Percentiles rank a stretch among this genome's conserved stretches.
Conservation (phyloP, 257 asterid species). For the Thymus quinquecostatus region DNA sequence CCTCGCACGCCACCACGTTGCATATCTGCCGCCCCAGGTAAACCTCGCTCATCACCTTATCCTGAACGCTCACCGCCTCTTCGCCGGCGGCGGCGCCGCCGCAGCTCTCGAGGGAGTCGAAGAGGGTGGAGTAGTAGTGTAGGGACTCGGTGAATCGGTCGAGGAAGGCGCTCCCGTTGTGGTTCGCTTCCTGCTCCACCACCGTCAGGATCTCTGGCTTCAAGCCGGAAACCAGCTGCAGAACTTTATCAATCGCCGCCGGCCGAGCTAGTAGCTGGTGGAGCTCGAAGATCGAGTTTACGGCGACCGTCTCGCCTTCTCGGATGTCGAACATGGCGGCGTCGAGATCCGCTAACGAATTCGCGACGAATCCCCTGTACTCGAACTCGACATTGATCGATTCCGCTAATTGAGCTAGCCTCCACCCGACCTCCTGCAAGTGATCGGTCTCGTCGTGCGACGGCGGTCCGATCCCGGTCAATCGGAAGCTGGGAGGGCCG, state of each 20-base stretch:
- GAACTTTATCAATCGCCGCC: constrained; percentile 64
- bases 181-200: constrained; percentile 92
- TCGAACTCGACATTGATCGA: constrained; percentile 71
- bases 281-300: constrained; percentile 82
- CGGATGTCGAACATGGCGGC: constrained; percentile 70
- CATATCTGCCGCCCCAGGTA: constrained; percentile 86
- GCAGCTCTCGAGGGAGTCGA: constrained; percentile 80
- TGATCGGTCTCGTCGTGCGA: constrained; percentile 69
- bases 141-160: constrained; percentile 84
- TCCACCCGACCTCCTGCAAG: constrained; percentile 78
- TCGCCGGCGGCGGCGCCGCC: constrained; percentile 35
- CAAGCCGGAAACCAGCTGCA: constrained; percentile 56
- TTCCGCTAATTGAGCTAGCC: constrained; percentile 69
- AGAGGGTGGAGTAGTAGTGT: constrained; percentile 85
- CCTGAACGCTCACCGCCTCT: constrained; percentile 56
- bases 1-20: constrained; percentile 89
- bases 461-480: constrained; percentile 87
- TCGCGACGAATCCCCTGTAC: constrained; percentile 71
- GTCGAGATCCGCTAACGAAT: constrained; percentile 72
- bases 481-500: constrained; percentile 83
- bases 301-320: constrained; percentile 74
- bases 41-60: constrained; percentile 86
- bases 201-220: constrained; percentile 77
- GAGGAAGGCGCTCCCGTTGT: constrained; percentile 67
- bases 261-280: constrained; percentile 73